A percentile compares a stretch with the other conserved stretches of the same genome.
These are phyloP conservation scores for Annulohypoxylon stygium DNA, from an alignment of 495 filamentous ascomycete species.

Conservation along the genomic window DNA sequence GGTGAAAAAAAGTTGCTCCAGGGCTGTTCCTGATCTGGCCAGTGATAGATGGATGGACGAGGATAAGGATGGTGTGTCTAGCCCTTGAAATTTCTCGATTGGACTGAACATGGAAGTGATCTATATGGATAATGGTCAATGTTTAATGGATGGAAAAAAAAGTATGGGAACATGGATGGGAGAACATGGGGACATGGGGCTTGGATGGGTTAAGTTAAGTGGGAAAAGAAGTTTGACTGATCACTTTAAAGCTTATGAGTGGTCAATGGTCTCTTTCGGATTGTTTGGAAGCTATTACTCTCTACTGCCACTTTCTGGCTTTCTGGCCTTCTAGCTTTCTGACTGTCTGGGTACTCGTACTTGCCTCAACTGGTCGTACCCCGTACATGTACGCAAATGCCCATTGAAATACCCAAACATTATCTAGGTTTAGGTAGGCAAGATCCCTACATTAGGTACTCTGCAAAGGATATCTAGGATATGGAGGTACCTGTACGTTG, in stretches of 20 bases:
- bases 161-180: conserved; percentile 7
- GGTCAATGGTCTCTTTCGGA: conserved; percentile 36
- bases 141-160: conserved; percentile 2
- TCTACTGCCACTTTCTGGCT: neutral
- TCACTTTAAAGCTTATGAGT: conserved; percentile 40
- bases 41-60: conserved; percentile 38
- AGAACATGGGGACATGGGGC: neutral
- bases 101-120: conserved; percentile 17
- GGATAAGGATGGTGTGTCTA: conserved; percentile 43
- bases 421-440: conserved; percentile 14
- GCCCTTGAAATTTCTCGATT: conserved; percentile 37
- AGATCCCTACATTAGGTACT: conserved; percentile 28
- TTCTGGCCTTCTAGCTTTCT: too few species aligned
- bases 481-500: conserved; percentile 15
- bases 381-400: conserved; percentile 15
- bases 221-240: conserved; percentile 36
- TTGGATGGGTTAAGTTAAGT: neutral
- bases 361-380: conserved; percentile 15
- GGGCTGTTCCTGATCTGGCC: conserved; percentile 50
- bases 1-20: conserved; percentile 19
- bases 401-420: conserved; percentile 25
- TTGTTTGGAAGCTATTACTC: conserved; percentile 20
- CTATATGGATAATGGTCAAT: neutral
- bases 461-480: conserved; percentile 5
- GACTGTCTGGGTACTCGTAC: conserved; percentile 27